Percentiles rank a stretch among this genome's conserved stretches.
Evolutionary conservation across 257 asterid genomes (phyloP).

Genomic region (Echium plantagineum): DNA sequence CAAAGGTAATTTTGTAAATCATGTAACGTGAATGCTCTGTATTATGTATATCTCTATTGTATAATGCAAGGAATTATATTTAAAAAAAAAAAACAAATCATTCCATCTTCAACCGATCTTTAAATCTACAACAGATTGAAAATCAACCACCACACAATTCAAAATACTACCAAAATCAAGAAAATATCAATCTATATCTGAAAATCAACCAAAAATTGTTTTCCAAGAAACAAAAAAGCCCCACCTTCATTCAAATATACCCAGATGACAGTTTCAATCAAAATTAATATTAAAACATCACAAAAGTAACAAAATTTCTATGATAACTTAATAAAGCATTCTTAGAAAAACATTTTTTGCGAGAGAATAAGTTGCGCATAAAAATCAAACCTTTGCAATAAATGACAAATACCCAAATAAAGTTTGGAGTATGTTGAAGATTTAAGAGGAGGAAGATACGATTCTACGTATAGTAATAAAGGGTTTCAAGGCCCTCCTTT

Average conservation of each 20-base stretch:
- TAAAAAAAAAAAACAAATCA: too few relatives aligned
- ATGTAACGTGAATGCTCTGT: too few relatives aligned
- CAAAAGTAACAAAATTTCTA: too few relatives aligned
- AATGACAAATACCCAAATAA: constrained; percentile 6
- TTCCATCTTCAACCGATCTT: constrained; percentile 18
- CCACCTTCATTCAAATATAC: constrained; percentile 16
- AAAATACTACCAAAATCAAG: constrained; percentile 25
- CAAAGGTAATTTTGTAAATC: too few relatives aligned
- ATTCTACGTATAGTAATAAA: constrained; percentile 33
- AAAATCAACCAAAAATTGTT: constrained; percentile 8
- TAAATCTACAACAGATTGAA: constrained; percentile 53
- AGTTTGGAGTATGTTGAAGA: constrained; percentile 42
- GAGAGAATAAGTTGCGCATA: too few relatives aligned
- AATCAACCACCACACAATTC: constrained; percentile 42
- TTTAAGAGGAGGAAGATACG: constrained; percentile 48
- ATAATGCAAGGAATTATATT: too few relatives aligned
- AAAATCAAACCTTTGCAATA: too few relatives aligned
- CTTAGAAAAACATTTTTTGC: too few relatives aligned
- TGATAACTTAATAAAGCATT: too few relatives aligned
- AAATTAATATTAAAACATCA: too few relatives aligned
- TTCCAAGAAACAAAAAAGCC: not conserved
- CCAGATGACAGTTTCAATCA: constrained; percentile 15
- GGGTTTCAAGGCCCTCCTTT: constrained; percentile 59
- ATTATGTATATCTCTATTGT: too few relatives aligned
- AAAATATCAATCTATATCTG: constrained; percentile 30